Evolutionary conservation across 352 stramenopile genomes (phyloP), one percentile per base, ranked within the genome.

Genomic region (Hyaloperonospora arabidopsidis): DNA sequence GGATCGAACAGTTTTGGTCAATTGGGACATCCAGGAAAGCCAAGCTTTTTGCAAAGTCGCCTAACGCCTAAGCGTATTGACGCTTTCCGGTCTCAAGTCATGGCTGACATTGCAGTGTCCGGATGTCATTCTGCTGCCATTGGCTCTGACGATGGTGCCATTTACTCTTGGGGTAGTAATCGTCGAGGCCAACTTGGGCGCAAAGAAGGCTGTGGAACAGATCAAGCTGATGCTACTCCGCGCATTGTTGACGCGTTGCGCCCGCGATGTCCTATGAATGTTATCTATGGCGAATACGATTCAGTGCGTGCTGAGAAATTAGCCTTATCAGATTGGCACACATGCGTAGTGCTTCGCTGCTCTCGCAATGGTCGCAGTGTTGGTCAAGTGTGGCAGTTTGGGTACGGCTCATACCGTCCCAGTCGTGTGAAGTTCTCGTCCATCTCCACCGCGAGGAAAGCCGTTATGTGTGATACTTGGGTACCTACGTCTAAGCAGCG

Each of bases 131-230:
- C 80, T 7, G 83, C 73, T 29, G 78, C 78, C 28, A 86, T 90
- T 52, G 67, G 73, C 2, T 48, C 53, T 1, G 38, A 66, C 7
- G 54, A 75, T 10, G 75, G 74, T 8, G 62, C 56, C 18, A 59
- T 90, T 10, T 89, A 79, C 63, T 90, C 78, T 8, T 93, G 83
- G 83, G 83, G 80, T 11, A 84, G 74, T 56, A 93, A 93, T 60
- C 84, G 84, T 48, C 77, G 77, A 11, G 83, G 83, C 2, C 80
- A 90, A 49, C 74, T 93, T 10, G 83, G 83, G 2, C 79, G 77
- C 15, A 88, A 89, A 54, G 79, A 93, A 65, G 76, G 75, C 4
- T 79, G 79, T 32, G 77, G 73, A 4, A 85, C 73, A 1, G 77
- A 90, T 36, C 78, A 93, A 52, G 49, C 65, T 7, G 75, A 84